Evolutionary conservation across 345 rosid genomes (phyloP), one percentile per base, ranked within the genome.

Genomic region (Gossypium turneri): DNA sequence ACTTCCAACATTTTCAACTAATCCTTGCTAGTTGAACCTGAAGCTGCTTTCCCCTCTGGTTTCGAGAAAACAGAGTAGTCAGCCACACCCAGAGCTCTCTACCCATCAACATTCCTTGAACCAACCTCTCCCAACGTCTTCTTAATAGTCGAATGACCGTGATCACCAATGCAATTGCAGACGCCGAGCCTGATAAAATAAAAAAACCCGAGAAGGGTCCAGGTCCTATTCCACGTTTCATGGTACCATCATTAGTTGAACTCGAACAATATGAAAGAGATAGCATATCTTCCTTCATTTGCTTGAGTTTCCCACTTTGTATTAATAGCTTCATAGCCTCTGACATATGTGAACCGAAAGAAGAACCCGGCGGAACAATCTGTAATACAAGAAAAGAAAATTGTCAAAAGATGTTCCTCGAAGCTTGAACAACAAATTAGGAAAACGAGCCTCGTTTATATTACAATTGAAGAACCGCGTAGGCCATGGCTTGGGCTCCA

Each of bases 1-100:
- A 29, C 34, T 29, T 29, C 34, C 34, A 29, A 29, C 34, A 29
- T 29, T 29, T 29, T 29, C 34, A 50, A 25, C 43, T 68, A 15
- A 27, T 68, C 44, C 58, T 50, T 15, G 58, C 2, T 50, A 25
- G 57, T 50, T 70, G 48, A 22, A 57, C 13, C 11, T 20, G 15
- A 19, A 53, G 20, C 25, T 65, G 43, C 7, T 47, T 45, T 51
- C 38, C 70, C 22, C 52, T 50, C 29, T 67, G 56, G 10, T 58
- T 73, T 58, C 2, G 24, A 3, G 47, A 22, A 16, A 73, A 24
- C 29, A 78, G 15, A 9, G 81, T 12, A 7, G 47, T 22, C 13
- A 73, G 13, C 77, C 77, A 67, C 13, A 20, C 24, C 77, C 70
- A 67, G 17, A 78, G 55, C 17, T 57, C 77, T 73, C 69, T 74